Conservation (phyloP, 2,329 filamentous ascomycete genomes). For the Paecilomyces variotii region DNA sequence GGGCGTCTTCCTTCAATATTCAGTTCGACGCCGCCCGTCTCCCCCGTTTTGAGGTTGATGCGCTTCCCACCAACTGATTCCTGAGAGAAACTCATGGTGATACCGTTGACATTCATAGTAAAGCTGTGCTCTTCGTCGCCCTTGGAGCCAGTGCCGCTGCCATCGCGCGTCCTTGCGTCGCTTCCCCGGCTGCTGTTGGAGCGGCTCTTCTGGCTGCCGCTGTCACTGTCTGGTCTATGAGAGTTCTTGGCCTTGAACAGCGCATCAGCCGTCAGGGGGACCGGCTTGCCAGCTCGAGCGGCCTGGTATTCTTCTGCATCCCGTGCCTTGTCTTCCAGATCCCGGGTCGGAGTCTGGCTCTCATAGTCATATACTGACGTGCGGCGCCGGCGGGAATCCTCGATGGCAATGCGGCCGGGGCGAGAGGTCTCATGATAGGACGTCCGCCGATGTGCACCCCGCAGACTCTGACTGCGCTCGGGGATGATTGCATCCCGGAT, state of each 20-base stretch:
- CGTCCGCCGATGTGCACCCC: conserved; percentile 17
- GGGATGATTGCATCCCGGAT: conserved; percentile 23
- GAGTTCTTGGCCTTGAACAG: conserved; percentile 23
- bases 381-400: conserved; percentile 26
- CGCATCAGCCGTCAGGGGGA: conserved; percentile 28
- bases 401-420: conserved; percentile 25
- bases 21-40: conserved; percentile 29
- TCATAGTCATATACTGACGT: conserved; percentile 7
- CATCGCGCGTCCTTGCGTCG: conserved; percentile 25
- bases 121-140: conserved; percentile 30
- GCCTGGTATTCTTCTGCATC: conserved; percentile 34
- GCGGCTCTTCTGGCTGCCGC: conserved; percentile 33
- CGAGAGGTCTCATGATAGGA: conserved; percentile 26
- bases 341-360: neutral
- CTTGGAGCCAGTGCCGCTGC: conserved; percentile 24
- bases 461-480: conserved; percentile 27
- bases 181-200: conserved; percentile 35
- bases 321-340: conserved; percentile 30
- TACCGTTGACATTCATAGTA: conserved; percentile 31
- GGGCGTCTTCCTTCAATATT: conserved; percentile 31
- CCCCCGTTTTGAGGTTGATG: conserved; percentile 31
- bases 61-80: conserved; percentile 29
- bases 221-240: conserved; percentile 27
- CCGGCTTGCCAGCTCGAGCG: conserved; percentile 17
- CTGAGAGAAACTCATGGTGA: conserved; percentile 31